These are phyloP conservation scores for Ophiocordyceps robertsii DNA, from an alignment of 2,329 filamentous ascomycete species.

Conservation along the genomic window DNA sequence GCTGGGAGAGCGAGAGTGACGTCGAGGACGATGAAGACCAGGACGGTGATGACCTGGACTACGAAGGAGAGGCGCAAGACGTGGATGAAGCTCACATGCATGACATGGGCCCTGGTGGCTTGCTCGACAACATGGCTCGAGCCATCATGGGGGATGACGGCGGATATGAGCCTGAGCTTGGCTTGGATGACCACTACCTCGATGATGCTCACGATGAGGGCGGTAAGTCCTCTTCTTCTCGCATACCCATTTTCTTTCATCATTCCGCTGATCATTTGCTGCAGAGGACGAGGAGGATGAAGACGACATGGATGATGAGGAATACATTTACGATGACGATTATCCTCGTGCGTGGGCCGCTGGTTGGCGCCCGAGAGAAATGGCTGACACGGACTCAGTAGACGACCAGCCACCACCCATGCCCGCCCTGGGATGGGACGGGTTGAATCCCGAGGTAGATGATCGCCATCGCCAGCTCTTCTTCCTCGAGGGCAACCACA, in stretches of 20 bases:
- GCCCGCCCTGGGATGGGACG: constrained; percentile 44
- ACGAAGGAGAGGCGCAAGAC: constrained; percentile 41
- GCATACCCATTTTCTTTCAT: not conserved
- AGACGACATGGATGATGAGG: constrained; percentile 56
- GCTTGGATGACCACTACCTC: constrained; percentile 37
- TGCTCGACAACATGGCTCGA: constrained; percentile 41
- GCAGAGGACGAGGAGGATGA: constrained; percentile 47
- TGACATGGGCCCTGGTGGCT: constrained; percentile 27
- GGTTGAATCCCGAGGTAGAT: constrained; percentile 36
- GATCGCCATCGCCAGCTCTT: constrained; percentile 31
- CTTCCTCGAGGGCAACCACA: constrained; percentile 36
- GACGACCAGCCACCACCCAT: constrained; percentile 20
- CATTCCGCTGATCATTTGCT: constrained; percentile 2
- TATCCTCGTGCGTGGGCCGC: constrained; percentile 35
- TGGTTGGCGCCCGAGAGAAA: not conserved
- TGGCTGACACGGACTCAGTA: not conserved
- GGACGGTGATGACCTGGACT: constrained; percentile 40
- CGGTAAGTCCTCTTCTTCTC: constrained; percentile 18
- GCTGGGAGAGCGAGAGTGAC: constrained; percentile 47
- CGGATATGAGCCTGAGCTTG: constrained; percentile 36
- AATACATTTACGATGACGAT: constrained; percentile 47
- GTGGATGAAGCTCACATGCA: constrained; percentile 36
- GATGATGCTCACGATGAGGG: constrained; percentile 48
- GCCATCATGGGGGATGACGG: constrained; percentile 40
- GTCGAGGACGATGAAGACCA: constrained; percentile 40